Base-by-base conservation (phyloP, 192 early-diverging fungal species). In the Phycomyces nitens region DNA sequence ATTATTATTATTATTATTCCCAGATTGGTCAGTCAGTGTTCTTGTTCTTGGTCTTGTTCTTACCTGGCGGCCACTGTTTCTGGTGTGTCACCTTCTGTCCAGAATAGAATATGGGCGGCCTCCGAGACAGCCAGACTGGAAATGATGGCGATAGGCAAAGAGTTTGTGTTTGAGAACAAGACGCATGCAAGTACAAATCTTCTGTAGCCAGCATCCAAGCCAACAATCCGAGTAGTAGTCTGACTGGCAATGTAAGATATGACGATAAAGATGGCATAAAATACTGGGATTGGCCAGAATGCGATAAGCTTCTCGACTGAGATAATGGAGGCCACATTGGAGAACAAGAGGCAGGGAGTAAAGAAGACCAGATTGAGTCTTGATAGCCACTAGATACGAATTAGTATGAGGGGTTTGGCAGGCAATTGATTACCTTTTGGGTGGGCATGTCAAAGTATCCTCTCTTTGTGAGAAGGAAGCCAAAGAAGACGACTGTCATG, bases 91-190 rank as follows among this genome's bases (percentile, higher is more conserved):
- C 72, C 71, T 11, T 66, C 66, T 42, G 70, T 63, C 61, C 69
- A 69, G 42, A 69, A 67, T 0, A 82, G 58, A 10, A 71, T 63
- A n/a, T 66, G 57, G 39, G 76, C 81, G 21, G 78, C 78, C 49
- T 75, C 76, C 41, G 76, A 78, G 16, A 76, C 68, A 5, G 81
- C 81, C n/a, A 81, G 52, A 57, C 86, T 86, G 54, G 82, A 80
- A 65, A 91, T 79, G 41, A 91, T 65, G 10, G 89, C 87, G 34
- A 91, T 82, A 0, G 89, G 89, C 18, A 89, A 72, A 1, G 84
- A 86, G 62, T 91, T 91, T 14, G 89, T 87, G 71, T 91, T 91
- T 58, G 78, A 79, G 55, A 91, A 91, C 43, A 91, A 72, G 12
- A 82, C 77, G 9, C 83, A 85, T 1, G 85, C 86, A 24, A 77